These are phyloP conservation scores for Populus deltoides DNA, from an alignment of 345 rosid species.

Conservation along the genomic window DNA sequence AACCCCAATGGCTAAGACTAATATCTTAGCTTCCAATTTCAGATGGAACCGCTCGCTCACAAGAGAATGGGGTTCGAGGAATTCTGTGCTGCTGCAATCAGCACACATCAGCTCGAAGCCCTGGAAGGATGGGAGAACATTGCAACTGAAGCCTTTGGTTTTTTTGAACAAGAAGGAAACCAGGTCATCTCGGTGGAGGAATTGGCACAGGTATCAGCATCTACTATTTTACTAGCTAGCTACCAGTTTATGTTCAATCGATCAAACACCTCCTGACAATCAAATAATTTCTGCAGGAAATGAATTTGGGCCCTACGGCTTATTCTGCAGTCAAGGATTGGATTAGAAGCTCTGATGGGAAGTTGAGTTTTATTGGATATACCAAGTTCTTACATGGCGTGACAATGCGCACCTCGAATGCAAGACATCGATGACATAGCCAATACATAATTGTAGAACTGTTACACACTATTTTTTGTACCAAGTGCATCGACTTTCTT, in stretches of 20 bases:
- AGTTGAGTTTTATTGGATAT: conserved; percentile 62
- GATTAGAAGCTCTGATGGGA: conserved; percentile 61
- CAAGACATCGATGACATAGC: conserved; percentile 47
- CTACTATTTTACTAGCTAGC: neutral
- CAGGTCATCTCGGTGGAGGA: conserved; percentile 25
- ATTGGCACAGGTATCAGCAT: conserved; percentile 21
- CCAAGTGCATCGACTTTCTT: neutral
- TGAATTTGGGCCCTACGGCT: conserved; percentile 45
- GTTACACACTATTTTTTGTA: neutral
- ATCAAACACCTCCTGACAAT: neutral
- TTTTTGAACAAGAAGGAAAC: conserved; percentile 34
- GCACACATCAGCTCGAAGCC: conserved; percentile 23
- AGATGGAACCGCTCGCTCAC: conserved; percentile 31
- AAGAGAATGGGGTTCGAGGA: conserved; percentile 25
- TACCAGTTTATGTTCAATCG: neutral
- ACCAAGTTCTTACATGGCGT: conserved; percentile 79
- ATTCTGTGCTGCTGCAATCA: conserved; percentile 36
- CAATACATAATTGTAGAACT: neutral
- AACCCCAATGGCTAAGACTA: neutral
- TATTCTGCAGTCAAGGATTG: conserved; percentile 52
- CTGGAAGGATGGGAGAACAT: conserved; percentile 27
- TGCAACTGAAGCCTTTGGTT: conserved; percentile 20
- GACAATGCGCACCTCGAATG: conserved; percentile 49
- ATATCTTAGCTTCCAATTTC: neutral
- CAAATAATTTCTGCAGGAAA: conserved; percentile 15